Evolutionary conservation across 2,329 filamentous ascomycete genomes (phyloP).

Genomic region (Cytospora paraplurivora): DNA sequence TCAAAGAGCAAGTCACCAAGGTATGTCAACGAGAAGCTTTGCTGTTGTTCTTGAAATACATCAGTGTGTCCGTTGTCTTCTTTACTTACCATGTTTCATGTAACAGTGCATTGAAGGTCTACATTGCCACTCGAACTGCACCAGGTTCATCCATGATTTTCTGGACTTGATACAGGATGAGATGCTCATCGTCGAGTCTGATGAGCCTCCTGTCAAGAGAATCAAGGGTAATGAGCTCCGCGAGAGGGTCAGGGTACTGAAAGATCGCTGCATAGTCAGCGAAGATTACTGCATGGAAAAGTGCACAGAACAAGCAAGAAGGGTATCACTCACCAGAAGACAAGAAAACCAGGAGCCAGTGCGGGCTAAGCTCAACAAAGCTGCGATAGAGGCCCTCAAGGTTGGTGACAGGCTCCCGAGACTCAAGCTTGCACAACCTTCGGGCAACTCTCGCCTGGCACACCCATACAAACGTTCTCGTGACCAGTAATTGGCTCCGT

Average conservation of each 20-base stretch:
- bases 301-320: not conserved
- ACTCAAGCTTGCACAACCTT: too few species aligned
- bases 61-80: not conserved
- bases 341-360: too few species aligned
- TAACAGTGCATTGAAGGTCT: not conserved
- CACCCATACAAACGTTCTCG: too few species aligned
- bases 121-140: not conserved
- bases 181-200: not conserved
- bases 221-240: not conserved
- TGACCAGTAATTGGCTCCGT: too few species aligned
- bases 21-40: not conserved
- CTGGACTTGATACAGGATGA: not conserved
- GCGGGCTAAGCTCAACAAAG: too few species aligned
- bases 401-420: too few species aligned
- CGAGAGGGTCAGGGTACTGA: not conserved
- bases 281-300: not conserved
- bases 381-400: too few species aligned
- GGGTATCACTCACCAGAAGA: too few species aligned
- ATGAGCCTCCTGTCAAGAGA: not conserved
- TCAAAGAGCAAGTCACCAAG: not conserved
- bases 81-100: not conserved
- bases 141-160: not conserved
- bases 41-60: not conserved
- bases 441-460: too few species aligned
- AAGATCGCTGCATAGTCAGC: not conserved